A percentile compares a stretch with the other conserved stretches of the same genome.
Conservation (phyloP, 2,329 filamentous ascomycete genomes). For the Biscogniauxia marginata region DNA sequence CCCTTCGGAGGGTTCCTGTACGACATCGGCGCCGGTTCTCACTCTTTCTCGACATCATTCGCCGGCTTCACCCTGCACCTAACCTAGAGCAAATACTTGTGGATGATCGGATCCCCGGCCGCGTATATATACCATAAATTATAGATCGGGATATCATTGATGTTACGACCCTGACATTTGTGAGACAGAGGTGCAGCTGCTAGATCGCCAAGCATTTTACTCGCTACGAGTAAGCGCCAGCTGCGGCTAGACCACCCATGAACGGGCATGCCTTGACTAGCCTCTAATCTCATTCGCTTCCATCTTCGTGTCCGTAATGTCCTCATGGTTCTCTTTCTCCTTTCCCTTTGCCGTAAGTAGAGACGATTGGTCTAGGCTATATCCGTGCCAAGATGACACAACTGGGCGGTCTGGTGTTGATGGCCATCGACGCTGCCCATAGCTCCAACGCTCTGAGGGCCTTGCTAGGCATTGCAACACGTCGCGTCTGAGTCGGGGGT, state of each 20-base stretch:
- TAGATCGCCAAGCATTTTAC: no score
- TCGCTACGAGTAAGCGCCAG: not conserved
- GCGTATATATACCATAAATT: no score
- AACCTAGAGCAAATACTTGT: no score
- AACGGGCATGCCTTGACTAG: no score
- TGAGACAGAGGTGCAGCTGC: no score
- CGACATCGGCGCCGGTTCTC: not conserved
- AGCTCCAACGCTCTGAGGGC: not conserved
- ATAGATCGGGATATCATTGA: no score
- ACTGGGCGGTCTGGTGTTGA: not conserved
- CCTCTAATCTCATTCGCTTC: no score
- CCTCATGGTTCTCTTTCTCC: not conserved
- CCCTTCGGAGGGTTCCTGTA: not conserved
- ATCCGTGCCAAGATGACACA: not conserved
- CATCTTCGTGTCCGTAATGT: not conserved
- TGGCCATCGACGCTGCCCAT: not conserved
- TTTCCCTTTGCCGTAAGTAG: not conserved
- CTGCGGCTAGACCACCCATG: not conserved
- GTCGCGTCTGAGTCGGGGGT: conserved; percentile 18
- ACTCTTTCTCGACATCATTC: not conserved
- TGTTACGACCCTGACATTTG: no score
- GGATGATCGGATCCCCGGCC: no score
- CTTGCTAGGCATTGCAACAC: conserved; percentile 2
- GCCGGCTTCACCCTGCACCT: no score
- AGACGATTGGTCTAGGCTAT: not conserved